Conservation (phyloP, 257 asterid genomes). For the Jasminum sambac region DNA sequence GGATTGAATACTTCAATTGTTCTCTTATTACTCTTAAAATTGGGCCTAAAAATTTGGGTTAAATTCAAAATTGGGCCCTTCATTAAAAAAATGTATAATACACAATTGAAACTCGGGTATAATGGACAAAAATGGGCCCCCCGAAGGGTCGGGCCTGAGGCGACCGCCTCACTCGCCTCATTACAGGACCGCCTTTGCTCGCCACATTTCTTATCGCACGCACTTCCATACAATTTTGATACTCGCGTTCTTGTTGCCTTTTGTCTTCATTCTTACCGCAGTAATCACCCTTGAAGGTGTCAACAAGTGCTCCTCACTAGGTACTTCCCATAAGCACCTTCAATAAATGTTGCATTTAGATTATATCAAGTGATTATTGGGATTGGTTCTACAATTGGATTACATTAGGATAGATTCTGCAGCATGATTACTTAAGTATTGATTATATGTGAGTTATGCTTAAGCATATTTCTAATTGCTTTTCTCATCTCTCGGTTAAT, state of each 20-base stretch:
- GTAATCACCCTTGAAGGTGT: slow-evolving; percentile 98
- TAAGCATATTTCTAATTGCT: not conserved
- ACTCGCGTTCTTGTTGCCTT: slow-evolving; percentile 93
- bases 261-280: slow-evolving; percentile 94
- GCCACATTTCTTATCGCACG: slow-evolving; percentile 87
- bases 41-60: too few species aligned
- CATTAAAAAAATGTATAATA: too few species aligned
- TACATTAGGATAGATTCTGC: slow-evolving; percentile 15
- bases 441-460: slow-evolving; percentile 11
- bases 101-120: too few species aligned
- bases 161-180: too few species aligned
- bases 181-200: too few species aligned
- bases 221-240: slow-evolving; percentile 81
- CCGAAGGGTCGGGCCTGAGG: too few species aligned
- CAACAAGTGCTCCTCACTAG: slow-evolving; percentile 97
- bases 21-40: too few species aligned
- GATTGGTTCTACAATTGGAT: slow-evolving; percentile 16
- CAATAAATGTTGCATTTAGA: slow-evolving; percentile 7
- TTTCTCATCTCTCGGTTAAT: not conserved
- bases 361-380: not conserved
- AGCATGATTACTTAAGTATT: slow-evolving; percentile 5
- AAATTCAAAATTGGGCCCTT: too few species aligned
- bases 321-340: slow-evolving; percentile 40
- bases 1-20: too few species aligned
- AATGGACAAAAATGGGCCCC: too few species aligned